Base-by-base conservation (phyloP, 1,139 yeast genomes). In the Magnusiomyces clavatus region DNA sequence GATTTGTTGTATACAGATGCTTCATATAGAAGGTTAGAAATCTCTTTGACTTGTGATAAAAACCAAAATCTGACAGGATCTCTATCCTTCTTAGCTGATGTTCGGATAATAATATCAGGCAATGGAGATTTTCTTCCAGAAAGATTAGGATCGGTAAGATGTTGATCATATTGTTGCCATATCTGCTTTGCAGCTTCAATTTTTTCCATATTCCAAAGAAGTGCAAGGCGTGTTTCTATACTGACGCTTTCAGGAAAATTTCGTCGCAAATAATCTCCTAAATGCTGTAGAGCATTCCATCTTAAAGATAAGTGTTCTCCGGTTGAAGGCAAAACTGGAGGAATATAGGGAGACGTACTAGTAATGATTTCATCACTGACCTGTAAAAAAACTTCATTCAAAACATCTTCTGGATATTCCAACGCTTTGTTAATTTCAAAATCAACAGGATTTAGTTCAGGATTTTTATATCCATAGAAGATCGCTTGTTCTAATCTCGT, bases 401-500 rank as follows among this genome's bases (percentile, higher is more conserved):
- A 66, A 3, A 70, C 70, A 6, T 71, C 70, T 1, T 64, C 59
- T 12, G 73, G 69, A 50, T 62, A 58, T 31, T 58, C 51, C 40
- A 59, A 52, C 45, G 69, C 73, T 14, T 68, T 60, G 14, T 76
- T 69, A 45, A 77, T 64, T 58, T 78, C 76, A 64, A 87, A 88
- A 44, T 80, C 78, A 31, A 89, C 63, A 54, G 78, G 85, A 48
- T 70, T 79, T 10, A 35, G 52, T 29, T 52, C 51, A 17, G 61
- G 65, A 3, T 64, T 63, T 1, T 70, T 67, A 51, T 73, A 72
- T 0, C 77, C 73, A 59, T 75, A 83, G 60, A 81, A 84, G 1
- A 89, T 78, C 0, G 88, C 95, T 66, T 89, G 97, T 60, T 85
- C 94, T 31, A 89, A 77, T 58, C 81, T 88, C 0, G 88, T 77